Percentiles rank a stretch among this genome's conserved stretches.
Evolutionary conservation across 208 protist species (phyloP).

Genomic region (Leishmania amazonensis): DNA sequence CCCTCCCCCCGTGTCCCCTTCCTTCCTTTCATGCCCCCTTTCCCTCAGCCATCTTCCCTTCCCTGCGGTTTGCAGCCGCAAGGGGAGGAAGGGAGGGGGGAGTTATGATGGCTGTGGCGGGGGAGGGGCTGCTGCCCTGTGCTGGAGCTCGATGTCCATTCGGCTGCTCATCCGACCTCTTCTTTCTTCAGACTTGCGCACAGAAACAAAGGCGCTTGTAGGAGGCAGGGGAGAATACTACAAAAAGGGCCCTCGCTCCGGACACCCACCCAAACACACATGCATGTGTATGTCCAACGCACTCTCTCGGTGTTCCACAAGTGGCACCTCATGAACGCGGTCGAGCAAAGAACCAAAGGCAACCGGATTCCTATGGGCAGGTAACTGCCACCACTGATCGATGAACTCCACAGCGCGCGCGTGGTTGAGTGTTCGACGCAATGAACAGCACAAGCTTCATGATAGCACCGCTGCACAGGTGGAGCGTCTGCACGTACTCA

Average conservation of each 20-base stretch:
- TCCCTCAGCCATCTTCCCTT: not conserved
- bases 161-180: not conserved
- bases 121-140: not conserved
- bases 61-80: not conserved
- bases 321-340: not conserved
- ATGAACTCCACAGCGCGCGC: constrained; percentile 14
- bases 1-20: not conserved
- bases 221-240: not conserved
- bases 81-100: not conserved
- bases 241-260: not conserved
- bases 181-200: not conserved
- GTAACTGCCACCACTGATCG: not conserved
- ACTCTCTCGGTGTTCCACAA: not conserved
- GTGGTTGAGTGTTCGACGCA: constrained; percentile 7
- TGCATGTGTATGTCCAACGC: not conserved
- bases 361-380: not conserved
- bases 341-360: not conserved
- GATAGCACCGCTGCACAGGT: not conserved
- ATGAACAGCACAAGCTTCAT: not conserved
- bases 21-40: not conserved
- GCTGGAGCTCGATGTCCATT: not conserved
- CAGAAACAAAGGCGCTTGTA: not conserved
- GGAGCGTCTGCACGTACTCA: constrained; percentile 2
- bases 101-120: not conserved
- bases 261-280: not conserved